phyloP scores from a whole-genome alignment of 257 asterid species.

The Solanum virginianum region DNA sequence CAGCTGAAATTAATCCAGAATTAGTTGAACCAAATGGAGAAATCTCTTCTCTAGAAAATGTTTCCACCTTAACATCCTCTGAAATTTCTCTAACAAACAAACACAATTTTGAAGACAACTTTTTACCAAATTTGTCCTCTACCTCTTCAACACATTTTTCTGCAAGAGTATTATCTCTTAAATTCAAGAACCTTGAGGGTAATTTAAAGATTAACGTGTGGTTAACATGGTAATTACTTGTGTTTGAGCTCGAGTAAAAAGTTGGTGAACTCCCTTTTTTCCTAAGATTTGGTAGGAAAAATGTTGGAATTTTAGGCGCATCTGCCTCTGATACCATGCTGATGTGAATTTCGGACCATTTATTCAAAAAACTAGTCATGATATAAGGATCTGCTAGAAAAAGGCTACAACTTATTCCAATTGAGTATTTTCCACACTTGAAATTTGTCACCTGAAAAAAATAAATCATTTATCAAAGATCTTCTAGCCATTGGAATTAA shows the following conservation, averaged over 20 bases:
- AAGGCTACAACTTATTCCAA: conserved; percentile 66
- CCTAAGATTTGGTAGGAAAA: conserved; percentile 29
- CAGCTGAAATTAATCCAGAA: conserved; percentile 2
- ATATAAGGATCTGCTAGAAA: conserved; percentile 46
- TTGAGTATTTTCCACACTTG: conserved; percentile 57
- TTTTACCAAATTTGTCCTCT: conserved; percentile 7
- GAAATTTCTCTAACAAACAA: conserved; percentile 12
- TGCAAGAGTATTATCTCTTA: conserved; percentile 14
- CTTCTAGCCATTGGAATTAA: neutral
- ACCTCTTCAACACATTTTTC: conserved; percentile 29
- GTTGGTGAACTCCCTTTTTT: conserved; percentile 6
- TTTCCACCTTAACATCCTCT: conserved; percentile 21
- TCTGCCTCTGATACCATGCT: conserved; percentile 9
- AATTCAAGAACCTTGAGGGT: neutral
- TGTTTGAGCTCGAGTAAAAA: conserved; percentile 8
- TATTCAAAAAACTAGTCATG: conserved; percentile 32
- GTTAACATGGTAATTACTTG: conserved; percentile 1
- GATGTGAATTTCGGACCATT: conserved; percentile 34
- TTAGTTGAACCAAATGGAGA: neutral
- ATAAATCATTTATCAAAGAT: neutral
- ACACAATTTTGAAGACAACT: conserved; percentile 18
- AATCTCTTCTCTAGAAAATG: conserved; percentile 9
- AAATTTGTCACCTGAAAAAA: conserved; percentile 53
- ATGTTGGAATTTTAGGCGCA: conserved; percentile 20
- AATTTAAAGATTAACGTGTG: conserved; percentile 19